Evolutionary conservation across 2,329 filamentous ascomycete species (phyloP).

Genomic region (Trichoderma citrinoviride): DNA sequence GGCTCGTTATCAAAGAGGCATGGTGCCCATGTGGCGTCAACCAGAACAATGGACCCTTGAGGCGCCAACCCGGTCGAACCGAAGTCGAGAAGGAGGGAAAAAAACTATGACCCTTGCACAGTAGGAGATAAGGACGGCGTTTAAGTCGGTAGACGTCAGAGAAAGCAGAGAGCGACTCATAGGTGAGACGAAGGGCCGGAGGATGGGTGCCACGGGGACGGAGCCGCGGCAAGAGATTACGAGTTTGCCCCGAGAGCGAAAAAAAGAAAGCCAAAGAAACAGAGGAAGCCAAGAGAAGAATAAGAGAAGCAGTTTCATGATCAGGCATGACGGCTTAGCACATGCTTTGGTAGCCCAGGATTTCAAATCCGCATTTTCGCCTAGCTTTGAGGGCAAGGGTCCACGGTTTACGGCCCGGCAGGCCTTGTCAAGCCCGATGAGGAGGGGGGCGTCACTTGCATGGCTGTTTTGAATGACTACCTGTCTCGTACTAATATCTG

Average conservation of each 20-base stretch:
- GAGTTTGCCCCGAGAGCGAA: background rate
- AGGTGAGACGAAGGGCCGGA: background rate
- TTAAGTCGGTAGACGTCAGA: background rate
- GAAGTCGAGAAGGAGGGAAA: background rate
- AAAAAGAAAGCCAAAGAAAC: too few relatives aligned
- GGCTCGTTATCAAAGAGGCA: background rate
- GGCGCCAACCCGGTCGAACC: slow-evolving; percentile 9
- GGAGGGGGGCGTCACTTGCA: slow-evolving; percentile 14
- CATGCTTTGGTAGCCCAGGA: background rate
- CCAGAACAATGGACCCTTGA: slow-evolving; percentile 8
- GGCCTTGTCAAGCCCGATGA: slow-evolving; percentile 12
- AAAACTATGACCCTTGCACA: background rate
- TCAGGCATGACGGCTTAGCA: background rate
- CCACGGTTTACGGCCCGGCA: background rate
- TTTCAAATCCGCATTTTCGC: background rate
- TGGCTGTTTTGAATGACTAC: background rate
- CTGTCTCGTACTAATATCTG: background rate
- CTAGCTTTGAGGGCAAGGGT: background rate
- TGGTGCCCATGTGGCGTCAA: slow-evolving; percentile 6
- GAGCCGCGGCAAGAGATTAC: background rate
- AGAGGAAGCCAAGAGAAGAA: too few relatives aligned
- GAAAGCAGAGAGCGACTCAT: background rate
- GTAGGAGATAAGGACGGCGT: slow-evolving; percentile 10
- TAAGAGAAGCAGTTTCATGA: too few relatives aligned
- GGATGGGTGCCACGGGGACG: background rate